Conservation (phyloP, 2,329 filamentous ascomycete species). For the Chaetomium sp. region DNA sequence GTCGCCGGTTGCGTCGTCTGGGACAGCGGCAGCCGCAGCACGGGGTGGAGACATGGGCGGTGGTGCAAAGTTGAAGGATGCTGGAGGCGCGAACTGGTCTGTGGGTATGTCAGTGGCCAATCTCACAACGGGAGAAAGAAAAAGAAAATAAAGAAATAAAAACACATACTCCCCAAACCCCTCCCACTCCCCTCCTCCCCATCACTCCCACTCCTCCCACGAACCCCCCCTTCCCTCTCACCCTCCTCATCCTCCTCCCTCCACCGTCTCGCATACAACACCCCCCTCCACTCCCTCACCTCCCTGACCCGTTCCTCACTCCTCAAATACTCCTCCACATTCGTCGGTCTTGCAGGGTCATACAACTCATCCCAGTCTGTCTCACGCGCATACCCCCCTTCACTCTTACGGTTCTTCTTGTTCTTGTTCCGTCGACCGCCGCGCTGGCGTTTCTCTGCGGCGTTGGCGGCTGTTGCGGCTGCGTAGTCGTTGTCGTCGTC, state of each 20-base stretch:
- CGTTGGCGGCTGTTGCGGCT: constrained; percentile 22
- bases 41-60: constrained; percentile 45
- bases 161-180: constrained; percentile 31
- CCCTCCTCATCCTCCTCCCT: constrained; percentile 36
- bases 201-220: constrained; percentile 32
- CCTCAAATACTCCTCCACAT: constrained; percentile 74
- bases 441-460: constrained; percentile 60
- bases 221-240: constrained; percentile 31
- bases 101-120: background rate
- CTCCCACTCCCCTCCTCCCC: constrained; percentile 36
- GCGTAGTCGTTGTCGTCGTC: constrained; percentile 71
- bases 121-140: background rate
- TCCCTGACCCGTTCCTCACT: constrained; percentile 80
- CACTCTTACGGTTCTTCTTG: constrained; percentile 35
- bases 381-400: constrained; percentile 48
- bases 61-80: constrained; percentile 50
- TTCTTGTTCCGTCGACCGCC: constrained; percentile 51
- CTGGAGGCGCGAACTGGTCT: constrained; percentile 57
- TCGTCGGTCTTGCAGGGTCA: constrained; percentile 75
- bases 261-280: constrained; percentile 66
- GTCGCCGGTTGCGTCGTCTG: constrained; percentile 58
- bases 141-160: background rate
- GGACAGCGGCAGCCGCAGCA: constrained; percentile 32
- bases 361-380: constrained; percentile 92
- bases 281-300: constrained; percentile 76